Evolutionary conservation across 225 moss, liverwort and hornwort species (phyloP).

Genomic region (Polytrichum formosum): DNA sequence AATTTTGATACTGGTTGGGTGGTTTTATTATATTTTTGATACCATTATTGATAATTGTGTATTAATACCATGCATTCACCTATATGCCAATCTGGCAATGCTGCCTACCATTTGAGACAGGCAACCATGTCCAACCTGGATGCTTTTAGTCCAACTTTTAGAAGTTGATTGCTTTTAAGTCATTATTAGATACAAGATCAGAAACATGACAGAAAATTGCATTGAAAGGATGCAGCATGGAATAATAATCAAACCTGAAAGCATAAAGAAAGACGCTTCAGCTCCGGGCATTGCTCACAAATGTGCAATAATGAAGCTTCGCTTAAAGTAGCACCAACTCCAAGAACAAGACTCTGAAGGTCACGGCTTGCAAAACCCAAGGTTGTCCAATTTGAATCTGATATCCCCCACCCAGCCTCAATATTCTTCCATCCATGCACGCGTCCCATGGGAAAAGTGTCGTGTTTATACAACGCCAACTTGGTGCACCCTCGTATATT

Average conservation of each 20-base stretch:
- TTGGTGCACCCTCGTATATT: slow-evolving; percentile 63
- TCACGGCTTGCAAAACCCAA: slow-evolving; percentile 26
- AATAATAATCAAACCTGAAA: slow-evolving; percentile 46
- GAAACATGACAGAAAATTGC: neutral
- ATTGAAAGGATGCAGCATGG: neutral
- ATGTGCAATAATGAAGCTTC: slow-evolving; percentile 31
- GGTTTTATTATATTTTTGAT: too few relatives aligned
- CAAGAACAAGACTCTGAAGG: slow-evolving; percentile 49
- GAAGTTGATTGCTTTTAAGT: too few relatives aligned
- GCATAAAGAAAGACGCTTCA: slow-evolving; percentile 53
- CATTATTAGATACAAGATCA: too few relatives aligned
- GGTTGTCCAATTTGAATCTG: slow-evolving; percentile 30
- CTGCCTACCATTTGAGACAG: too few relatives aligned
- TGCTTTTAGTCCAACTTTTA: too few relatives aligned
- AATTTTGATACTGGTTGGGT: too few relatives aligned
- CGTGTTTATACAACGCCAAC: slow-evolving; percentile 8
- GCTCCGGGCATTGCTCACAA: slow-evolving; percentile 30
- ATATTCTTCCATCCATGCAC: slow-evolving; percentile 42
- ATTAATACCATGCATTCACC: too few relatives aligned
- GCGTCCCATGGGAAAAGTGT: slow-evolving; percentile 2
- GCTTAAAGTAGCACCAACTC: slow-evolving; percentile 60
- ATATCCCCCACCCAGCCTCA: slow-evolving; percentile 69
- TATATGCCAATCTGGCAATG: too few relatives aligned
- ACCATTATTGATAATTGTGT: too few relatives aligned
- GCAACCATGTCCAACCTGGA: too few relatives aligned